Percentiles rank a stretch among this genome's conserved stretches.
These are phyloP conservation scores for Botrytis squamosa DNA, from an alignment of 2,329 filamentous ascomycete genomes.

Conservation along the genomic window DNA sequence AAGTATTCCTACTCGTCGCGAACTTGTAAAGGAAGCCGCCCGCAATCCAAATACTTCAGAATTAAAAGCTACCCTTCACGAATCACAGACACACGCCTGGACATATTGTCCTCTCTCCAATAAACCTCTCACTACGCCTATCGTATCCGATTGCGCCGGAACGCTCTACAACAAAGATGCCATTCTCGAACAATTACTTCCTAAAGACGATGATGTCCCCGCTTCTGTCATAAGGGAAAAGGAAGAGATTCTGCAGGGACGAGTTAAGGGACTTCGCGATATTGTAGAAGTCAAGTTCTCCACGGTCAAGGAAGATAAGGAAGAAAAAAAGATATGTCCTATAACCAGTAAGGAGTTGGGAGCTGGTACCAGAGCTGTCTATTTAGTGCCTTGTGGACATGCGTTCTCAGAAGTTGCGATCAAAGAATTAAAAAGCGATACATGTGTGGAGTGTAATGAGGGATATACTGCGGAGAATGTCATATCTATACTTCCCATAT, in stretches of 20 bases:
- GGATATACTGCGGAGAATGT: slow-evolving; percentile 71
- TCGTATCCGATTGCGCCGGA: slow-evolving; percentile 82
- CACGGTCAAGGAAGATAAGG: slow-evolving; percentile 46
- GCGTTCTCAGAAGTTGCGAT: slow-evolving; percentile 87
- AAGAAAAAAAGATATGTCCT: slow-evolving; percentile 74
- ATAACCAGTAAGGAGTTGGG: slow-evolving; percentile 86
- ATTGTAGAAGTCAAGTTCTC: slow-evolving; percentile 80
- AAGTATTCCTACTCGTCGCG: slow-evolving; percentile 90
- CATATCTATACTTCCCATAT: slow-evolving; percentile 75
- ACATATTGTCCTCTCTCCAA: slow-evolving; percentile 83
- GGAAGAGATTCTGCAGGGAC: slow-evolving; percentile 57
- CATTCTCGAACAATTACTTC: slow-evolving; percentile 68
- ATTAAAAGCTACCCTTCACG: slow-evolving; percentile 82
- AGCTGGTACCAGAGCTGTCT: slow-evolving; percentile 75
- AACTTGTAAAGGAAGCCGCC: slow-evolving; percentile 92
- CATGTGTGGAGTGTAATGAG: slow-evolving; percentile 72
- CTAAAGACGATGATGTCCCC: slow-evolving; percentile 51
- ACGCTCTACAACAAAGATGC: slow-evolving; percentile 94
- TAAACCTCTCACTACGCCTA: slow-evolving; percentile 60
- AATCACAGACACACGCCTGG: slow-evolving; percentile 86
- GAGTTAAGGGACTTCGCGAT: slow-evolving; percentile 78
- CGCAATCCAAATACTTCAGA: slow-evolving; percentile 79
- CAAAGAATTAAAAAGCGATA: slow-evolving; percentile 68
- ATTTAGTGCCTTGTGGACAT: slow-evolving; percentile 92
- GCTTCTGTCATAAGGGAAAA: slow-evolving; percentile 48